Evolutionary conservation across 208 protist genomes (phyloP).

Genomic region (Leishmania amazonensis): DNA sequence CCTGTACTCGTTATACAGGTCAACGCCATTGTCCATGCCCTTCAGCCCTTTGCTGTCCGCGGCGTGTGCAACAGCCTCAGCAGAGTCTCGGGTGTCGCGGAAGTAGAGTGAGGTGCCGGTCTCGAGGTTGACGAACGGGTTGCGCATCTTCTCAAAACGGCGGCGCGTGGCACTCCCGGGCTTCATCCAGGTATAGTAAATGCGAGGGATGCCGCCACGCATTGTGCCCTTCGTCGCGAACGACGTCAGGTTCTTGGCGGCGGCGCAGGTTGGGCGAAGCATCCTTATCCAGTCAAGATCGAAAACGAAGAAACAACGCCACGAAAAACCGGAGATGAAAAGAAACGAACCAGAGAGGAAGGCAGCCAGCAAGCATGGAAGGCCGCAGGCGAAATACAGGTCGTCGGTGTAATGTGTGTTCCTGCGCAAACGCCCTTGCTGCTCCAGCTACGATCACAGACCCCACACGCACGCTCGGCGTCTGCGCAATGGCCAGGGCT

Average conservation of each 20-base stretch:
- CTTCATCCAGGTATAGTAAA: slow-evolving; percentile 94
- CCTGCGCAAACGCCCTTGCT: neutral
- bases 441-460: neutral
- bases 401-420: neutral
- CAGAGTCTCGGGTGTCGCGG: slow-evolving; percentile 87
- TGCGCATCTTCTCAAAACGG: slow-evolving; percentile 94
- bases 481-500: neutral
- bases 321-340: neutral
- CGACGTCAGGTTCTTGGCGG: slow-evolving; percentile 84
- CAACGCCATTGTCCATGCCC: slow-evolving; percentile 91
- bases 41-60: slow-evolving; percentile 91
- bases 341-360: neutral
- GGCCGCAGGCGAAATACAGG: neutral
- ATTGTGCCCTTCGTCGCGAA: slow-evolving; percentile 90
- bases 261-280: slow-evolving; percentile 44
- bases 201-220: slow-evolving; percentile 91
- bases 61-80: slow-evolving; percentile 84
- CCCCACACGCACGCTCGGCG: slow-evolving; percentile 1
- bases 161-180: slow-evolving; percentile 89
- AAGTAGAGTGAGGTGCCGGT: slow-evolving; percentile 93
- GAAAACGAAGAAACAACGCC: neutral
- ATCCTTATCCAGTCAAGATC: slow-evolving; percentile 25
- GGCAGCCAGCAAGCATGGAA: neutral
- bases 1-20: slow-evolving; percentile 94
- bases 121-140: slow-evolving; percentile 93